Base-by-base conservation (phyloP, 768 basidiomycete genomes). In the Pisolithus orientalis region DNA sequence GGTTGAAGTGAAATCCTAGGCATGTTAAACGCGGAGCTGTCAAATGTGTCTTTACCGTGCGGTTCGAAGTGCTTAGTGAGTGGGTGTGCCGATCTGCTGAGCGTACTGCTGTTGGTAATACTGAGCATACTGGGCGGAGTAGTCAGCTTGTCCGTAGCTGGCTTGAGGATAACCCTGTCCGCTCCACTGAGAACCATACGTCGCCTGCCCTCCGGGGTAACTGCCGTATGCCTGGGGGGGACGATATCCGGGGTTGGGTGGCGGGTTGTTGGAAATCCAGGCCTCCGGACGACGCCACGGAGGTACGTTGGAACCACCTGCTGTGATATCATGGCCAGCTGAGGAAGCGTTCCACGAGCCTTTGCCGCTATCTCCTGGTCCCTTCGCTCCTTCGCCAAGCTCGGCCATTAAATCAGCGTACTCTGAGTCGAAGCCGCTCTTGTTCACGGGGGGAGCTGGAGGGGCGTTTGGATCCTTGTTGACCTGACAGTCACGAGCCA, bases 341-440 rank as follows among this genome's bases (percentile, higher is more conserved):
- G 80, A 80, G 28, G 83, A 80, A 56, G 84, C 84, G 57, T 85
- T 80, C 71, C 86, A 85, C 14, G 76, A 65, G 31, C 76, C 73
- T 61, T 78, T 80, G 55, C 70, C 71, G 40, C 74, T 68, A 63
- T 84, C 87, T 49, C 73, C 73, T 47, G 74, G 72, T 45, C 82
- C 79, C 54, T 74, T 77, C 45, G 74, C 80, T 32, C 80, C 80
- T 73, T 99, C 96, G 49, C 96, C 96, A 37, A 99, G 80, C 74
- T 99, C 96, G 47, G 91, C 94, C 95, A 99, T 95, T 57, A 99
- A 73, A 61, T 82, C 93, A 39, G 93, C 93, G 62, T 97, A 98
- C 74, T 99, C 96, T 11, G 94, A 95, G 69, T 99, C 96, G 72
- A 98, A 98, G 25, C 87, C 87, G 61, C 84, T 82, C 59, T 84